Evolutionary conservation across 2,329 filamentous ascomycete genomes (phyloP), one percentile per base, ranked within the genome.

Genomic region (Aspergillus sp.): DNA sequence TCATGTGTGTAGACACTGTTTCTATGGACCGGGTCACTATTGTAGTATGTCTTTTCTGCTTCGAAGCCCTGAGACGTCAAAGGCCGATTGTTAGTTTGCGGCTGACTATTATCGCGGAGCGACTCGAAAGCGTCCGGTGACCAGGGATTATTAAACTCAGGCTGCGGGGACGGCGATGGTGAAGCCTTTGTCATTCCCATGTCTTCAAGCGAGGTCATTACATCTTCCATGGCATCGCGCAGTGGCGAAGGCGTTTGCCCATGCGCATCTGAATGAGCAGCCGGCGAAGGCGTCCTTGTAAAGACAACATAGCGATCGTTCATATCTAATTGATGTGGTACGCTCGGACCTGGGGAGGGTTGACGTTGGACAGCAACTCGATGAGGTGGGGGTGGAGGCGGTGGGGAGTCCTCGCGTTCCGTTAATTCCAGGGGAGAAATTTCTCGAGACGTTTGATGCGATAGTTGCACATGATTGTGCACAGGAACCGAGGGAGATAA

Each of bases 211-310:
- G 95, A 96, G 63, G 95, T 91, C 86, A 98, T 97, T 4, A 99
- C 93, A 73, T 96, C 93, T 69, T 98, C 93, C 92, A 99, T 99
- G 1, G 95, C 95, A 72, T 93, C 91, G 58, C 95, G 84, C 3
- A 99, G 78, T 0, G 95, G 95, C 2, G 95, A 98, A 1, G 95
- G 95, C 0, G 95, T 99, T 71, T 90, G 79, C 1, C 86, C 86
- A 44, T 82, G 84, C 39, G 80, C 78, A 45, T 81, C 85, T 2
- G 91, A 92, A 4, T 85, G 73, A 11, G 74, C 71, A 13, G 68
- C 71, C 9, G 81, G 79, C 8, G 83, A 84, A 6, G 80, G 78
- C 9, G 76, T 79, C 62, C 81, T 71, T 18, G 74, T 65, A 24
- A 76, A 66, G 17, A 65, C 62, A 8, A 71, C 62, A 61, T 75